A percentile compares a stretch with the other conserved stretches of the same genome.
Evolutionary conservation across 495 filamentous ascomycete genomes (phyloP).

Genomic region (Talaromyces thailandensis): DNA sequence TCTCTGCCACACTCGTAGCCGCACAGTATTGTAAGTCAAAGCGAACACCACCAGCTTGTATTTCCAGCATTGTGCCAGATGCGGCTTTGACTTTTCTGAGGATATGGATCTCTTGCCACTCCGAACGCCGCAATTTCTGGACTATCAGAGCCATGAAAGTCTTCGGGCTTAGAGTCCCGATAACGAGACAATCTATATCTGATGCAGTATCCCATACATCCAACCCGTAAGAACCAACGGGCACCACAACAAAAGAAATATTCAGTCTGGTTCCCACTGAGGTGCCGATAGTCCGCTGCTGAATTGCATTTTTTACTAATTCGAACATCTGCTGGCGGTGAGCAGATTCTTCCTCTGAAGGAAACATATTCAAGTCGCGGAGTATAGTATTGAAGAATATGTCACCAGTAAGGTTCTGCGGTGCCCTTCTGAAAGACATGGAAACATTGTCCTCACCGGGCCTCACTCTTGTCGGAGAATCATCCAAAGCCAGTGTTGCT

Average conservation of each 20-base stretch:
- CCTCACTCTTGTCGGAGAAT: neutral
- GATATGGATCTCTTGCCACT: constrained; percentile 31
- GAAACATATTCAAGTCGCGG: neutral
- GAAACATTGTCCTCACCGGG: neutral
- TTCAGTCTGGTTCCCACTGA: constrained; percentile 4
- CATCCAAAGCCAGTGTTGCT: constrained; percentile 22
- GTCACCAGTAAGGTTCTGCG: neutral
- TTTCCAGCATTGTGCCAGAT: constrained; percentile 45
- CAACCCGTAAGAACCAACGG: constrained; percentile 53
- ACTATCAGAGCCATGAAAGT: constrained; percentile 47
- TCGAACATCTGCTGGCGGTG: constrained; percentile 4
- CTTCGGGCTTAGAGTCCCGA: constrained; percentile 43
- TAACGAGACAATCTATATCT: constrained; percentile 49
- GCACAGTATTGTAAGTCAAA: constrained; percentile 54
- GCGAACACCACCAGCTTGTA: constrained; percentile 38
- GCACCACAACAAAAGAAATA: constrained; percentile 35
- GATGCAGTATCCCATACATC: constrained; percentile 45
- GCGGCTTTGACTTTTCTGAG: constrained; percentile 42
- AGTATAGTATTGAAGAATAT: neutral
- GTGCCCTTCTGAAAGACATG: neutral
- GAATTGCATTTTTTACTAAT: neutral
- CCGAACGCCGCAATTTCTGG: constrained; percentile 35
- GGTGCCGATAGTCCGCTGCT: neutral
- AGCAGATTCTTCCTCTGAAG: constrained; percentile 1
- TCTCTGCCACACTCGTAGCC: constrained; percentile 33